phyloP scores from a whole-genome alignment of 2,329 filamentous ascomycete genomes.

The Biscogniauxia sp. region DNA sequence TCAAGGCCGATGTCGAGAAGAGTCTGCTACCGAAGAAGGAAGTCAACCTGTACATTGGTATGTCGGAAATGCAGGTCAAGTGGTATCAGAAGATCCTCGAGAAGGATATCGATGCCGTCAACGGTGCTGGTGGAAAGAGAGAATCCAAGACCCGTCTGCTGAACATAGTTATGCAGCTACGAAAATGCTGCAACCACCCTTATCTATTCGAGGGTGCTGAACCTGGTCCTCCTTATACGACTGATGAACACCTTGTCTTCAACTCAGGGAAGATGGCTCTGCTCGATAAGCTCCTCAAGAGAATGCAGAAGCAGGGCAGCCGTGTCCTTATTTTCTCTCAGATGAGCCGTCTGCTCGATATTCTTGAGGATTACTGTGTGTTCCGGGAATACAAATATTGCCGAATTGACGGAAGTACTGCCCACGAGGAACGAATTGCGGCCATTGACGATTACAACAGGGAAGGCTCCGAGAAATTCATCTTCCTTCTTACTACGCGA shows the following conservation, averaged over 20 bases:
- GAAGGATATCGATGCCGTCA: constrained; percentile 98
- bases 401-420: constrained; percentile 93
- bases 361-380: constrained; percentile 96
- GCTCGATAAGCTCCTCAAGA: constrained; percentile 83
- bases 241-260: constrained; percentile 89
- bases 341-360: constrained; percentile 96
- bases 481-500: constrained; percentile 92
- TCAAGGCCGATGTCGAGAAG: constrained; percentile 98
- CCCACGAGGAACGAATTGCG: constrained; percentile 94
- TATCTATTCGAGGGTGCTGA: constrained; percentile 98
- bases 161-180: constrained; percentile 99
- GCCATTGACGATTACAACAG: constrained; percentile 99
- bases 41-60: constrained; percentile 92
- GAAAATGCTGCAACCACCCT: constrained; percentile 98
- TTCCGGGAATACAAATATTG: constrained; percentile 95
- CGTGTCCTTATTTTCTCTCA: constrained; percentile 98
- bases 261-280: constrained; percentile 98
- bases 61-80: constrained; percentile 98
- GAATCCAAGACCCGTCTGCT: constrained; percentile 96
- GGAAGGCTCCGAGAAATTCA: constrained; percentile 89
- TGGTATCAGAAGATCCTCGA: constrained; percentile 99
- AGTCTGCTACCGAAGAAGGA: constrained; percentile 97
- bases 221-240: constrained; percentile 95
- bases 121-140: constrained; percentile 91
- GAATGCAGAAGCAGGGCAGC: constrained; percentile 83